phyloP scores from a whole-genome alignment of 495 filamentous ascomycete species.

The Massariosphaeria phaeospora region DNA sequence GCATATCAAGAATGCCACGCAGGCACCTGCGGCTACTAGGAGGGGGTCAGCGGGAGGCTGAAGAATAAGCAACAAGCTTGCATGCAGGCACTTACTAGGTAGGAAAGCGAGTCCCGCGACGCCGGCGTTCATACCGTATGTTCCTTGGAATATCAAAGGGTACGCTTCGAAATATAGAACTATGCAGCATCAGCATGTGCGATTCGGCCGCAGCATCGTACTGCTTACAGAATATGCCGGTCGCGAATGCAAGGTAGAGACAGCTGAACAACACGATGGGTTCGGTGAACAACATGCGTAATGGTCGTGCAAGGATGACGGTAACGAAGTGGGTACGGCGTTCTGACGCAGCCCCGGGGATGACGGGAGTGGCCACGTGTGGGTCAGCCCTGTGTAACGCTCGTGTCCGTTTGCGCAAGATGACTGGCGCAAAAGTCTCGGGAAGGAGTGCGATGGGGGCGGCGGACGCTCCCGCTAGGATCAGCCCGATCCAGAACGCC shows the following conservation, averaged over 20 bases:
- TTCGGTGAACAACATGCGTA: not conserved
- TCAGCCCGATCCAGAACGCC: not conserved
- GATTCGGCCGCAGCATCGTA: too few relatives aligned
- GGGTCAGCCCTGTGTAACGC: not conserved
- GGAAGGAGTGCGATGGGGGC: not conserved
- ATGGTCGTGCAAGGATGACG: not conserved
- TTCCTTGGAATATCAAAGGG: not conserved
- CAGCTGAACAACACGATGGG: not conserved
- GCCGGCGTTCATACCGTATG: not conserved
- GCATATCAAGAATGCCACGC: not conserved
- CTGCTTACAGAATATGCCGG: too few relatives aligned
- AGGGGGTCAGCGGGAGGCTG: too few relatives aligned
- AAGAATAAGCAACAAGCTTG: too few relatives aligned
- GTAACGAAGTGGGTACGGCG: not conserved
- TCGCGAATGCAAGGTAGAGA: not conserved
- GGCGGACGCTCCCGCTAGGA: not conserved
- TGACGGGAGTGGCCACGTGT: not conserved
- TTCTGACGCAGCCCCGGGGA: not conserved
- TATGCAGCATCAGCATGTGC: too few relatives aligned
- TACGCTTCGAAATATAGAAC: not conserved
- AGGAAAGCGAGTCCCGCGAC: not conserved
- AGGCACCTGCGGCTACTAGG: too few relatives aligned
- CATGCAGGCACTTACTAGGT: too few relatives aligned
- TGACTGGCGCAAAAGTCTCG: not conserved
- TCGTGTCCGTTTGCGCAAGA: not conserved